phyloP scores from a whole-genome alignment of 2,329 filamentous ascomycete genomes.

The Camptophora hylomeconis region DNA sequence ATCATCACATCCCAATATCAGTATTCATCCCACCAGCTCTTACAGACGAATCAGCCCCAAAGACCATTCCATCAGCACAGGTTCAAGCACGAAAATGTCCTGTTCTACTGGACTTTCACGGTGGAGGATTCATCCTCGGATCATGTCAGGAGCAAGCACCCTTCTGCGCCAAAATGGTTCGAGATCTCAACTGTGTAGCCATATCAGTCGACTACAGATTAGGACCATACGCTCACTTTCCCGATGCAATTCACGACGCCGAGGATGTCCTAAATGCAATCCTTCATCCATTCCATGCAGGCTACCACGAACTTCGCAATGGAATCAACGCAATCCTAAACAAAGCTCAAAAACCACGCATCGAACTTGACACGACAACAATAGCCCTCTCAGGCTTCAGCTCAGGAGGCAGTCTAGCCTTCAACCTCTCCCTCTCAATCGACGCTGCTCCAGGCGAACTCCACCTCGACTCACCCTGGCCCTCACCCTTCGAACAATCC shows the following conservation, averaged over 20 bases:
- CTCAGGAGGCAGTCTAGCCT: constrained; percentile 34
- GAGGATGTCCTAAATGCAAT: constrained; percentile 34
- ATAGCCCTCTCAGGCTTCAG: constrained; percentile 34
- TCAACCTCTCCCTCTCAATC: constrained; percentile 18
- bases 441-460: constrained; percentile 8
- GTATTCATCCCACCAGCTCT: constrained; percentile 14
- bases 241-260: constrained; percentile 34
- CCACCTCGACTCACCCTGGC: constrained; percentile 10
- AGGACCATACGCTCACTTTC: constrained; percentile 34
- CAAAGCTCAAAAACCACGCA: constrained; percentile 6
- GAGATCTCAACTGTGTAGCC: constrained; percentile 27
- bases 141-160: constrained; percentile 25
- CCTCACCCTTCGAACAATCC: constrained; percentile 8
- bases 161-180: constrained; percentile 33
- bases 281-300: constrained; percentile 19
- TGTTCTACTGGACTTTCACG: constrained; percentile 17
- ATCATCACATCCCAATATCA: constrained; percentile 16
- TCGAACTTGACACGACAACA: constrained; percentile 22
- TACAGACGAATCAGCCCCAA: neutral
- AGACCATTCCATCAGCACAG: neutral
- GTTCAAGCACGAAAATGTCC: constrained; percentile 7
- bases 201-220: constrained; percentile 37
- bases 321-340: constrained; percentile 10
- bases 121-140: constrained; percentile 17
- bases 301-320: constrained; percentile 10